Percentiles rank a stretch among this genome's conserved stretches.
phyloP scores from a whole-genome alignment of 192 early-diverging fungal genomes.

The Thoreauomyces humboldtii region DNA sequence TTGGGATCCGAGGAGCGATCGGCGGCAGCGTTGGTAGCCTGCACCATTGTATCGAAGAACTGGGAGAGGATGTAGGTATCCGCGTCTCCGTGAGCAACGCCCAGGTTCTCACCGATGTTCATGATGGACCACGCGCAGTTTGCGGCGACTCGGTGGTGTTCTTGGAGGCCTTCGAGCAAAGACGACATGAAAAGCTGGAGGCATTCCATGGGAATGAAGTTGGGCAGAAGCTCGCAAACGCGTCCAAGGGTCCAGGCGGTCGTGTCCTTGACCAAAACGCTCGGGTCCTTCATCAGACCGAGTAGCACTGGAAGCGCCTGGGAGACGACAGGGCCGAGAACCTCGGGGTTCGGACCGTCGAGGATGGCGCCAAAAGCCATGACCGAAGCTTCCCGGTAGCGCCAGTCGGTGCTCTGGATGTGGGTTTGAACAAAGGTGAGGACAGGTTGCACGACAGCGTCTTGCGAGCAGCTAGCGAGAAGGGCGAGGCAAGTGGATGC shows the following conservation, averaged over 20 bases:
- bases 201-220: constrained; percentile 27
- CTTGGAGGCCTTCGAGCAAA: constrained; percentile 78
- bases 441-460: constrained; percentile 77
- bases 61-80: constrained; percentile 71
- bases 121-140: constrained; percentile 98
- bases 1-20: constrained; percentile 67
- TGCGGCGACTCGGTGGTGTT: constrained; percentile 84
- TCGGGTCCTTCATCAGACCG: constrained; percentile 76
- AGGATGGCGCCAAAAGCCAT: constrained; percentile 99
- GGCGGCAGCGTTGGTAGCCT: constrained; percentile 52
- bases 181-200: constrained; percentile 48
- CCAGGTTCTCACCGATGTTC: constrained; percentile 85
- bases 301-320: constrained; percentile 83
- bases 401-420: constrained; percentile 86
- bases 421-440: constrained; percentile 87
- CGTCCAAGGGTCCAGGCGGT: constrained; percentile 98
- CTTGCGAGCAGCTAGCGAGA: constrained; percentile 78
- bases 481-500: constrained; percentile 91
- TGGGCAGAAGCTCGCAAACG: constrained; percentile 77
- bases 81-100: constrained; percentile 49
- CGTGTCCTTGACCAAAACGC: constrained; percentile 91
- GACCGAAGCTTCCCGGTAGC: constrained; percentile 91
- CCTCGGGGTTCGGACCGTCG: constrained; percentile 71
- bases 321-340: constrained; percentile 32
- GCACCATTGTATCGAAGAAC: constrained; percentile 83